These are phyloP conservation scores for Schizochytrium sp. DNA, from an alignment of 108 stramenopile genomes.

Conservation along the genomic window DNA sequence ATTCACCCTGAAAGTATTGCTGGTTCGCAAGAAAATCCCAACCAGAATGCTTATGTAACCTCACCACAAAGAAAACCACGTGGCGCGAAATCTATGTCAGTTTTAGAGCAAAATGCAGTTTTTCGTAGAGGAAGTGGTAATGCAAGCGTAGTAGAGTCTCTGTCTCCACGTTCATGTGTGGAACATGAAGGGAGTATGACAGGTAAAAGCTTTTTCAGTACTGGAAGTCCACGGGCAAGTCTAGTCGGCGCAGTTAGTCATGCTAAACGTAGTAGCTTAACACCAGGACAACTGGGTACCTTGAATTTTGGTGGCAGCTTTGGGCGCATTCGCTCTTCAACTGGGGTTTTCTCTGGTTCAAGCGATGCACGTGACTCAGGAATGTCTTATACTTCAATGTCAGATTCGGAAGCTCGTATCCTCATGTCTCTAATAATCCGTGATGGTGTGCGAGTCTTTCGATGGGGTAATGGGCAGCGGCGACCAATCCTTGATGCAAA, in stretches of 20 bases:
- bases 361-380: slow-evolving; percentile 1
- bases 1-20: too few species aligned
- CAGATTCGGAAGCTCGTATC: slow-evolving; percentile 28
- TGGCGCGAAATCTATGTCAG: not conserved
- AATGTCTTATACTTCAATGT: slow-evolving; percentile 39
- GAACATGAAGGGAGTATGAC: not conserved
- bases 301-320: not conserved
- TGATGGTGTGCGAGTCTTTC: slow-evolving; percentile 8
- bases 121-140: not conserved
- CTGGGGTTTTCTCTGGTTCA: not conserved
- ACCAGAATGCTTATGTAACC: not conserved
- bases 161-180: not conserved
- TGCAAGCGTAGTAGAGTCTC: not conserved
- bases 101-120: slow-evolving; percentile 12
- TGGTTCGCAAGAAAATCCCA: too few species aligned
- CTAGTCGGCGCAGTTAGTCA: too few species aligned
- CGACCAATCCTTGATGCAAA: not conserved
- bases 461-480: slow-evolving; percentile 20
- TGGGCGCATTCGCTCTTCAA: not conserved
- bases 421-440: slow-evolving; percentile 11
- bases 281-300: not conserved
- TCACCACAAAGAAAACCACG: not conserved
- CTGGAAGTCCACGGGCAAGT: not conserved
- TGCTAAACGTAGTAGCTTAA: too few species aligned
- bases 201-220: not conserved